phyloP scores from a whole-genome alignment of 1,284 basidiomycete genomes.

The Leccinum fallax region DNA sequence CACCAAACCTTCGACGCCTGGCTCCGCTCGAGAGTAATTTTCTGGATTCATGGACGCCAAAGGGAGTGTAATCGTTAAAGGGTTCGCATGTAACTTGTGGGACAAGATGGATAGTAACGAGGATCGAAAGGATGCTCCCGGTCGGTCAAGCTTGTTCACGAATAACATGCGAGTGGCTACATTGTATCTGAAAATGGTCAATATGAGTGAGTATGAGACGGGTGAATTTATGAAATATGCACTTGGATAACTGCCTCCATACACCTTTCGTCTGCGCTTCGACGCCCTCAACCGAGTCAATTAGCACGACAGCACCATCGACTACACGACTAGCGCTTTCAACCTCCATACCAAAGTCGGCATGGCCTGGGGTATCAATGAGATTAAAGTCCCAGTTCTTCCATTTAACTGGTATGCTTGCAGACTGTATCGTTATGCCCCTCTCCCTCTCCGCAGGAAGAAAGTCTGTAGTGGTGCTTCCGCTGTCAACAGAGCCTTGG shows the following conservation, averaged over 20 bases:
- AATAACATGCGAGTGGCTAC: slow-evolving; percentile 81
- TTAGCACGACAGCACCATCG: slow-evolving; percentile 85
- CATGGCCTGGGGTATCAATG: slow-evolving; percentile 90
- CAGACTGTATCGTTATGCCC: slow-evolving; percentile 91
- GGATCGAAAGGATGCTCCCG: slow-evolving; percentile 76
- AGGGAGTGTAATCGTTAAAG: slow-evolving; percentile 76
- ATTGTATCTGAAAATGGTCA: slow-evolving; percentile 57
- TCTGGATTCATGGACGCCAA: slow-evolving; percentile 67
- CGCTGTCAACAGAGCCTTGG: slow-evolving; percentile 84
- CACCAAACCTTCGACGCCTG: slow-evolving; percentile 76
- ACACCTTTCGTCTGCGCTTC: slow-evolving; percentile 90
- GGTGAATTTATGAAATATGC: slow-evolving; percentile 29
- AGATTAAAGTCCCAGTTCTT: slow-evolving; percentile 82
- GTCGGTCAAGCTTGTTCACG: slow-evolving; percentile 86
- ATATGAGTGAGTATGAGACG: background rate
- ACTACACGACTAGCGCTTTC: slow-evolving; percentile 89
- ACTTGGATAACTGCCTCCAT: slow-evolving; percentile 86
- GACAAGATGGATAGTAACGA: slow-evolving; percentile 72
- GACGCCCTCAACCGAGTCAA: slow-evolving; percentile 91
- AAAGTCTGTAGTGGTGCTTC: slow-evolving; percentile 90
- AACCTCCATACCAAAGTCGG: slow-evolving; percentile 94
- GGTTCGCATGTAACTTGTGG: slow-evolving; percentile 75
- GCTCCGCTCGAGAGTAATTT: slow-evolving; percentile 70
- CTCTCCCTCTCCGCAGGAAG: slow-evolving; percentile 86
- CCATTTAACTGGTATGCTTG: slow-evolving; percentile 91